Evolutionary conservation across 2,329 filamentous ascomycete species (phyloP), one percentile per base, ranked within the genome.

Genomic region (Coniochaeta pulveracea): DNA sequence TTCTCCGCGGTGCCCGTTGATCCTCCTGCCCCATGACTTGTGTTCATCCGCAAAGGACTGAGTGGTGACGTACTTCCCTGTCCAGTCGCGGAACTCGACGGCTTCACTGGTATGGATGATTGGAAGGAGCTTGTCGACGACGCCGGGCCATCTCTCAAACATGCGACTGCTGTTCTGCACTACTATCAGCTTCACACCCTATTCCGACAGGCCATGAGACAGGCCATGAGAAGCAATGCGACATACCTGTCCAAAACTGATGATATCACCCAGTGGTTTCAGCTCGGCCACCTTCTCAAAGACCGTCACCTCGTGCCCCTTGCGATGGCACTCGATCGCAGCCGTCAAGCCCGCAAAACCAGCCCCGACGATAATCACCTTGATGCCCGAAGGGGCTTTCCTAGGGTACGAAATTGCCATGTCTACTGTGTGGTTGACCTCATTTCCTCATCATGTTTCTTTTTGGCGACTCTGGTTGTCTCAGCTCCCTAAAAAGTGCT

Each of bases 261-360:
- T 66, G 36, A 67, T 64, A 40, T 67, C 63, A 5, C 64, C 64
- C 2, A 66, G 52, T 3, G 56, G 51, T 36, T 60, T 56, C 24
- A 64, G 56, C 38, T 55, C 55, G 2, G 57, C 48, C 36, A 65
- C 58, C 16, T 61, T 65, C 37, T 70, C 67, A 25, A 66, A 52
- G 11, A 64, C 51, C 25, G 47, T 50, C 36, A 50, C 65, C 2
- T 51, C 49, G 44, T 73, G 68, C 9, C 69, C 69, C 43, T 72
- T 67, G 23, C 63, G 61, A 28, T 63, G 55, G 44, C 66, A 72
- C 47, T 74, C 69, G 38, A 74, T 71, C 19, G 69, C 69, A 11
- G 69, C 66, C 5, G 69, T 66, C 10, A 74, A 58, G 18, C 70
- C 71, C 18, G 66, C 69, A 37, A 74, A 73, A 17, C 69, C 69